Evolutionary conservation across 345 rosid species (phyloP), one percentile per base, ranked within the genome.

Genomic region (Streptanthus diversifolius): DNA sequence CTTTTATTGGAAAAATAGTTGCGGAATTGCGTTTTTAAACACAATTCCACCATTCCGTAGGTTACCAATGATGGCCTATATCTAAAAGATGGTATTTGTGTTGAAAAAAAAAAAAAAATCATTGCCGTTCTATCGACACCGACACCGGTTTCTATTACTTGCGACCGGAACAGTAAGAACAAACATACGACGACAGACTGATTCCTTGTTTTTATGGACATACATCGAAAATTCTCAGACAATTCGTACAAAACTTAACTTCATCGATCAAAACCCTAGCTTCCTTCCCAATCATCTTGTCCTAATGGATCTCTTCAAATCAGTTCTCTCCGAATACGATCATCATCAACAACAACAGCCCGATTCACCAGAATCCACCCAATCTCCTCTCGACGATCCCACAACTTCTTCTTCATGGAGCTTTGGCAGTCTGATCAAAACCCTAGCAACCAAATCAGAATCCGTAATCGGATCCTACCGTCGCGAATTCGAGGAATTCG

Each of bases 241-340:
- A 35, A 32, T 32, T 32, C 61, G 41, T 56, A 32, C 39, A 56
- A 32, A 54, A 54, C 33, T 54, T 11, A 52, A 13, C 57, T 51
- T 51, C 15, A 22, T 22, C 58, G 21, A 54, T 29, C 37, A 29
- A 15, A 32, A 8, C 61, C 37, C 36, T 6, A 52, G 11, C 33
- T 52, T 52, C 39, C 18, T 44, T 44, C 49, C 21, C 49, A 44
- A 44, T 25, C 57, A 32, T 60, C 49, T 24, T 14, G 7, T 7
- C 29, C 33, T 15, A 30, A 92, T 92, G 98, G 76, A 92, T 85
- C 87, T 92, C 85, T 85, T 89, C 81, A 84, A 83, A 68, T 82
- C 93, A 19, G 85, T 85, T 29, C 79, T 89, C 78, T 68, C 87
- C 30, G 85, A 84, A 19, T 83, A 82, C 17, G 59, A 76, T 73